Base-by-base conservation (phyloP, 495 filamentous ascomycete genomes). In the Penicillium desertorum region DNA sequence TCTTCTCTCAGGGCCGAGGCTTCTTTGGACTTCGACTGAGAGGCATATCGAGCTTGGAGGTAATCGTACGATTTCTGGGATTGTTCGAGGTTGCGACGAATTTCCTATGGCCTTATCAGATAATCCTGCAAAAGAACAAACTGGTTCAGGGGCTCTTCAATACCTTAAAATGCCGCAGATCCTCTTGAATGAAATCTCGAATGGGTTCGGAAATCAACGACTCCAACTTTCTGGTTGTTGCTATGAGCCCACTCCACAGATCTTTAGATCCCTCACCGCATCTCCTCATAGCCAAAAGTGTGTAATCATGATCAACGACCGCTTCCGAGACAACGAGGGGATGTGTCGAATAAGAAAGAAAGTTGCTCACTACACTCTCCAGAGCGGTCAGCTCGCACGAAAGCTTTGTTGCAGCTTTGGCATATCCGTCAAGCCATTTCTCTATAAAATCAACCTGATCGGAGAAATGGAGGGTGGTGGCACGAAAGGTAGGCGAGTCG, bases 401-500 rank as follows among this genome's bases (percentile, higher is more conserved):
- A 19, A 98, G 78, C 74, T 88, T 93, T 14, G 86, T 83, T 2
- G 90, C 87, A 17, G 88, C 84, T 68, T 83, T 89, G 54, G 89
- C 77, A 69, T 96, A 97, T 57, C 80, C 82, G 41, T 97, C 92
- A 23, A 98, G 86, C 94, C 94, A 98, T 81, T 83, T 86, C 70
- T 98, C 95, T 51, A 98, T 82, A 54, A 83, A 81, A 54, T 98
- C 94, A 68, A 96, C 83, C 77, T 98, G 92, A 59, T 98, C 94
- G 32, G 85, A 79, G 76, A 96, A 96, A 76, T 97, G 92, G 39
- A 88, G 74, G 54, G 92, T 85, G 12, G 90, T 89, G 32, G 92
- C 89, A 58, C 94, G 88, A 72, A 98, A 98, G 37, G 92, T 95
- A 22, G 94, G 94, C 3, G 90, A 94, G 73, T 98, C 94, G 73